phyloP scores from a whole-genome alignment of 441 rosid species.

The Mallotus japonicus region DNA sequence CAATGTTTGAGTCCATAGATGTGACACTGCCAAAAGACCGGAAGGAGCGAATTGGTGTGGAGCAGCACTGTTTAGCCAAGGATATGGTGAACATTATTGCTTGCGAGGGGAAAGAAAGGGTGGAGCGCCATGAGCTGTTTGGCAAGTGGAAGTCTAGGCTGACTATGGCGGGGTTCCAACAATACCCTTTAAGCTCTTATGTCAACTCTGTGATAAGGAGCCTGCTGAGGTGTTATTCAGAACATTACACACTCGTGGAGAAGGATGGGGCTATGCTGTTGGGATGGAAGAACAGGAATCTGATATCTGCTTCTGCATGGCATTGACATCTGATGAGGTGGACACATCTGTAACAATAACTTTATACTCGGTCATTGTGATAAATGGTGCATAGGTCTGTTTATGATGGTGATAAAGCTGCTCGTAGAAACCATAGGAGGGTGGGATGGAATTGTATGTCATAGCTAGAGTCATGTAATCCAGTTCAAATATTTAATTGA shows the following conservation, averaged over 20 bases:
- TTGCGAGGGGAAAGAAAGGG: constrained; percentile 79
- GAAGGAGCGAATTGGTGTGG: constrained; percentile 64
- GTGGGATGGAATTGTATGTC: neutral
- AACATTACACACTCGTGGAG: constrained; percentile 55
- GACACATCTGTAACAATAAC: constrained; percentile 8
- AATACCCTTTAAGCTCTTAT: constrained; percentile 62
- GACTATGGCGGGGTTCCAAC: constrained; percentile 78
- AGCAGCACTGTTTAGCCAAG: constrained; percentile 81
- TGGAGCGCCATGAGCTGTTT: constrained; percentile 80
- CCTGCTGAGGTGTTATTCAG: constrained; percentile 51
- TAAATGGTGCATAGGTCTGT: neutral
- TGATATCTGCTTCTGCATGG: constrained; percentile 84
- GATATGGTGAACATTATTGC: constrained; percentile 83
- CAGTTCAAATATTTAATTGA: neutral
- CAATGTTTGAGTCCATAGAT: constrained; percentile 84
- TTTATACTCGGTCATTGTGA: neutral
- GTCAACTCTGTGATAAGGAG: constrained; percentile 64
- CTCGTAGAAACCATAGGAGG: neutral
- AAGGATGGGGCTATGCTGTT: constrained; percentile 71
- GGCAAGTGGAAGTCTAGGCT: constrained; percentile 95
- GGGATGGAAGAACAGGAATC: constrained; percentile 74
- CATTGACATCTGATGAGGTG: constrained; percentile 26
- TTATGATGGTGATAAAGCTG: neutral
- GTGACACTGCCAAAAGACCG: constrained; percentile 55
- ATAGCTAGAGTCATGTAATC: neutral